Evolutionary conservation across 805 yeast genomes (phyloP), one percentile per base, ranked within the genome.

Genomic region (Starmerella apis): DNA sequence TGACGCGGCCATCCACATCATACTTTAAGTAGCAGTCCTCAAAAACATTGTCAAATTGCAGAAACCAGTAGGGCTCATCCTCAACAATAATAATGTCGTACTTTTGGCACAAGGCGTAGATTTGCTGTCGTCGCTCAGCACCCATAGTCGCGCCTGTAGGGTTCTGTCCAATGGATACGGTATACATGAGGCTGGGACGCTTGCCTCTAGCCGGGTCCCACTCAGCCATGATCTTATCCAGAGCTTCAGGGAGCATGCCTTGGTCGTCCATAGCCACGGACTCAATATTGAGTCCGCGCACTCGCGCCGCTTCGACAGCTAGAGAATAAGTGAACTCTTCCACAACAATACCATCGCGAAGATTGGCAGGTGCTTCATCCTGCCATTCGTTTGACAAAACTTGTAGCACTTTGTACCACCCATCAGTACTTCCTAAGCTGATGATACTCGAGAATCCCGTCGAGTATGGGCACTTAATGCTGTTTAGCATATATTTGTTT

Each of bases 61-160:
- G 67, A 66, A 79, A 84, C 66, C 81, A 84, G 71, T 85, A 86
- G 6, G 94, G 94, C 68, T 86, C 94, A 63, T 85, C 95, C 66
- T 86, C 94, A 48, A 84, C 65, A 50, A 85, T 79, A 28, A 86
- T 61, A 49, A 85, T 63, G 64, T 84, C 83, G 63, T 80, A 83
- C 63, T 79, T 77, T 59, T 73, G 75, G 48, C 84, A 79, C 44
- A 85, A 61, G 32, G 71, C 69, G 61, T 82, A 80, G 51, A 85
- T 70, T 41, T 71, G 71, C 50, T 66, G 61, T 64, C 86, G 76
- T 59, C 86, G 71, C 55, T 74, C 77, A 4, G 63, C 59, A 30
- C 79, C 69, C 63, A 82, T 76, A 4, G 82, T 76, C 16, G 80
- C 73, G 7, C 94, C 94, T 14, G 87, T 79, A 45, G 95, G 95